These are phyloP conservation scores for Globisporangium parvum DNA, from an alignment of 352 stramenopile genomes.

Conservation along the genomic window DNA sequence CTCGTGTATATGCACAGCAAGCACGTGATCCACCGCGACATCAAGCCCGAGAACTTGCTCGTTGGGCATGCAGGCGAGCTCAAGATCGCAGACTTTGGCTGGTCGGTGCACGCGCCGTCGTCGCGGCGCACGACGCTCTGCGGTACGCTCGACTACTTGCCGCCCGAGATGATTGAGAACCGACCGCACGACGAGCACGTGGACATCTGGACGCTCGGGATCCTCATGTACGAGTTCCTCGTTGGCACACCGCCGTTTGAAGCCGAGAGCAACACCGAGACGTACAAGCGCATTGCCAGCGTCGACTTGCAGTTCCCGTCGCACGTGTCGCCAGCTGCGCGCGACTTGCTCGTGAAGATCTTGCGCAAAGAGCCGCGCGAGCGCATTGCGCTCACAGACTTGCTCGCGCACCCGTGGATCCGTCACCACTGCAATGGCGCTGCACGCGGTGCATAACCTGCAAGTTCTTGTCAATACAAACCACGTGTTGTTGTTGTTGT, in stretches of 20 bases:
- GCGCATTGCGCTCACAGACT: conserved; percentile 88
- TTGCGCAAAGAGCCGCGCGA: conserved; percentile 94
- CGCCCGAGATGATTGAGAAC: conserved; percentile 99
- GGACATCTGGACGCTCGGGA: conserved; percentile 98
- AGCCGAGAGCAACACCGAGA: conserved; percentile 92
- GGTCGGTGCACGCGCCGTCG: conserved; percentile 97
- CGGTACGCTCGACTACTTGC: conserved; percentile 98
- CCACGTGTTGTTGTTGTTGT: background rate
- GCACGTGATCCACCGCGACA: conserved; percentile 99
- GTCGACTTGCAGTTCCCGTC: conserved; percentile 96
- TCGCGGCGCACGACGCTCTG: conserved; percentile 97
- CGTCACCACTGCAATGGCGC: conserved; percentile 44
- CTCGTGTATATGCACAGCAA: conserved; percentile 98
- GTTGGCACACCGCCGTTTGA: conserved; percentile 98
- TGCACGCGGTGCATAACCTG: conserved; percentile 1
- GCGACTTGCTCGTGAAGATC: conserved; percentile 92
- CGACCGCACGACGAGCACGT: conserved; percentile 94
- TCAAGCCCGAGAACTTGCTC: conserved; percentile 99
- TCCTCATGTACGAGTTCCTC: conserved; percentile 99
- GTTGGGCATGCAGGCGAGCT: conserved; percentile 93
- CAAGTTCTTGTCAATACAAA: conserved; percentile 6
- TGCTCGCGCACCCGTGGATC: conserved; percentile 96
- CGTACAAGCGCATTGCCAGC: conserved; percentile 95
- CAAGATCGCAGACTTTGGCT: conserved; percentile 99
- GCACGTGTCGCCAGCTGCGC: conserved; percentile 88